These are phyloP conservation scores for Eucalyptus erythrocorys DNA, from an alignment of 345 rosid genomes.

Conservation along the genomic window DNA sequence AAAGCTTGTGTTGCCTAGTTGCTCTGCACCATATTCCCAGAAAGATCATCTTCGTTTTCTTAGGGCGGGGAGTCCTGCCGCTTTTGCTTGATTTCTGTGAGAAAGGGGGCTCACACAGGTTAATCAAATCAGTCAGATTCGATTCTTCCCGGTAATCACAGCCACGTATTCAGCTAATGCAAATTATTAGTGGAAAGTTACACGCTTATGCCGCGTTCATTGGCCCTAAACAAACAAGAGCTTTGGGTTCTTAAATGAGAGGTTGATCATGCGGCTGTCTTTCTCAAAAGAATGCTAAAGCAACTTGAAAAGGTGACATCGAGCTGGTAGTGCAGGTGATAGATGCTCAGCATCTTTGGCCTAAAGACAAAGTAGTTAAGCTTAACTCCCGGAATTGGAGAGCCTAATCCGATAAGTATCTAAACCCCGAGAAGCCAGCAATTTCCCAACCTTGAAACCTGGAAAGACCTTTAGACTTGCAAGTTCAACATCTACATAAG, in stretches of 20 bases:
- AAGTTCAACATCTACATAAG: background rate
- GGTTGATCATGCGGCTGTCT: background rate
- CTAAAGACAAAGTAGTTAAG: background rate
- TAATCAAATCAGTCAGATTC: background rate
- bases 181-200: background rate
- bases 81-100: background rate
- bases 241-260: background rate
- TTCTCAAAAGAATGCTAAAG: background rate
- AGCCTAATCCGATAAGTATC: background rate
- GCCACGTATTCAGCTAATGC: background rate
- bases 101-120: background rate
- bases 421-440: background rate
- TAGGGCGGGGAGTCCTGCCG: background rate
- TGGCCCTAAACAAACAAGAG: background rate
- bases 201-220: background rate
- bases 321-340: constrained; percentile 8
- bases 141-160: background rate
- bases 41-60: constrained; percentile 14
- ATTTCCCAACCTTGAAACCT: background rate
- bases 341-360: constrained; percentile 1
- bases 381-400: background rate
- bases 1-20: background rate
- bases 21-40: background rate
- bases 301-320: background rate
- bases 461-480: background rate